phyloP scores from a whole-genome alignment of 2,329 filamentous ascomycete genomes.

The Phialemonium atrogriseum region DNA sequence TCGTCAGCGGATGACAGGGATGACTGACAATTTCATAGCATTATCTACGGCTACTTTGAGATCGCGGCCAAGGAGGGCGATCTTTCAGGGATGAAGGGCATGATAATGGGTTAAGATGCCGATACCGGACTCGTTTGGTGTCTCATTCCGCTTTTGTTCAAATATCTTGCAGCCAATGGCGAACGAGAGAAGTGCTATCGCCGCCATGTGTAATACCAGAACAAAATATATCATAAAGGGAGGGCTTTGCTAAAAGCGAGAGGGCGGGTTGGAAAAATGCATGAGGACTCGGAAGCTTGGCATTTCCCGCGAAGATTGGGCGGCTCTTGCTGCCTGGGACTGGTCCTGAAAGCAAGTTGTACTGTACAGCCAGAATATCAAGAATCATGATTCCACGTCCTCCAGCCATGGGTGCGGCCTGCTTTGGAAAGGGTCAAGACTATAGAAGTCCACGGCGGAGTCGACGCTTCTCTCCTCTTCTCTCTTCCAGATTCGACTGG shows the following conservation, averaged over 20 bases:
- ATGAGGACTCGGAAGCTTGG: no score
- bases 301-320: no score
- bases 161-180: neutral
- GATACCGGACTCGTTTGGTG: neutral
- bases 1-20: slow-evolving; percentile 11
- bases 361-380: no score
- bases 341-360: no score
- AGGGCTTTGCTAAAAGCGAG: slow-evolving; percentile 14
- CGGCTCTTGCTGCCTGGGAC: no score
- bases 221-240: slow-evolving; percentile 13
- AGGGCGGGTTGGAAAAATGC: slow-evolving; percentile 8
- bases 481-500: no score
- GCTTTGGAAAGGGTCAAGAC: no score
- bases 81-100: slow-evolving; percentile 70
- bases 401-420: no score
- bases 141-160: slow-evolving; percentile 3
- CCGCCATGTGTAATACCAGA: slow-evolving; percentile 15
- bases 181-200: slow-evolving; percentile 4
- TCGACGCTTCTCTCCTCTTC: no score
- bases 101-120: slow-evolving; percentile 55
- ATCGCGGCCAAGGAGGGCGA: slow-evolving; percentile 99
- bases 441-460: no score
- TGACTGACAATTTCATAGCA: slow-evolving; percentile 46
- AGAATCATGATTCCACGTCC: no score
- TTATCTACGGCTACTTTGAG: slow-evolving; percentile 99